Conservation (phyloP, 768 basidiomycete genomes). For the Boletus huronensis region DNA sequence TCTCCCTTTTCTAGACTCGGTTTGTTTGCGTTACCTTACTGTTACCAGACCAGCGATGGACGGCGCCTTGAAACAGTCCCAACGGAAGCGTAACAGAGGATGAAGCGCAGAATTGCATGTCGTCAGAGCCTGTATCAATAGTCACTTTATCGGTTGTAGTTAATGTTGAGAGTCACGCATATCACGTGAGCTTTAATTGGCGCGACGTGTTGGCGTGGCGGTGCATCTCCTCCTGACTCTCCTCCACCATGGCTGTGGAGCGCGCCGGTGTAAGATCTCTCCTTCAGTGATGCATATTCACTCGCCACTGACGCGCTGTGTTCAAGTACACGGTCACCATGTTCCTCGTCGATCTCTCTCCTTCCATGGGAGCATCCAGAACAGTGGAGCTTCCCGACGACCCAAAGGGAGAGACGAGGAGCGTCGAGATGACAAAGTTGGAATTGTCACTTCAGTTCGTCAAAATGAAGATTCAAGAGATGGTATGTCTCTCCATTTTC, state of each 20-base stretch:
- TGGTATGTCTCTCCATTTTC: constrained; percentile 48
- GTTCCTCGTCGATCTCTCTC: constrained; percentile 86
- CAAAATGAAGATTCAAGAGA: constrained; percentile 87
- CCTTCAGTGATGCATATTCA: neutral
- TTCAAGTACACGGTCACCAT: constrained; percentile 78
- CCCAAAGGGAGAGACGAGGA: constrained; percentile 46
- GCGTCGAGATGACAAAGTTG: constrained; percentile 68
- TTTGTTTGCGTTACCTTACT: neutral
- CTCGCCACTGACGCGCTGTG: constrained; percentile 7
- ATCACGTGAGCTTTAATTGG: constrained; percentile 33
- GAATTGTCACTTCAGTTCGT: constrained; percentile 83
- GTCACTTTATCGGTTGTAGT: neutral
- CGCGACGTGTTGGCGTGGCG: constrained; percentile 24
- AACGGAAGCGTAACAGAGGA: constrained; percentile 58
- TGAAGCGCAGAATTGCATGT: constrained; percentile 19
- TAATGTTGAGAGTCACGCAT: constrained; percentile 1
- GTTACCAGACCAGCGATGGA: constrained; percentile 35
- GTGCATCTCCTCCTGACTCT: constrained; percentile 16
- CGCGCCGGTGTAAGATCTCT: constrained; percentile 63
- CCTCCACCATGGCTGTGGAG: constrained; percentile 64
- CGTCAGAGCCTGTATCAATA: constrained; percentile 11
- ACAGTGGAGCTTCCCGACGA: constrained; percentile 54
- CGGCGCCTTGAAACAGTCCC: constrained; percentile 42
- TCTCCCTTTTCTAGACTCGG: constrained; percentile 13
- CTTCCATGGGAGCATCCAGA: constrained; percentile 72